These are phyloP conservation scores for Penicillium digitatum DNA, from an alignment of 2,329 filamentous ascomycete genomes.

Conservation along the genomic window DNA sequence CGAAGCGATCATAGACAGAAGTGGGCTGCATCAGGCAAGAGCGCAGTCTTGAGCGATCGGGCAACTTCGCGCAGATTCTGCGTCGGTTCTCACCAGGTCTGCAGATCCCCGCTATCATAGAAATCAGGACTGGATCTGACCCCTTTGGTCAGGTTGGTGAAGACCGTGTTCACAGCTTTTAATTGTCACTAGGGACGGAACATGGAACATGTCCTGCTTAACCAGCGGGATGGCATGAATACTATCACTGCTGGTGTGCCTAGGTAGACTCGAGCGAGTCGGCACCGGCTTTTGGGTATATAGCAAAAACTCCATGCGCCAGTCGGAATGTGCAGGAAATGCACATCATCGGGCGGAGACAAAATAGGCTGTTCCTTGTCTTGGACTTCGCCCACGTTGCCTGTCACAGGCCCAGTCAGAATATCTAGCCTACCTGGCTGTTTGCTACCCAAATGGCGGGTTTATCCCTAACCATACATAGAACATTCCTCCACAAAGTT, in stretches of 20 bases:
- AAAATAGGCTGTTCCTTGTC: conserved; percentile 71
- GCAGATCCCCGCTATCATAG: conserved; percentile 69
- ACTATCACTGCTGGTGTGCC: not conserved
- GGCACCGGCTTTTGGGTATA: not conserved
- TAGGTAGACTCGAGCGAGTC: not conserved
- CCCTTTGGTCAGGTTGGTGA: not conserved
- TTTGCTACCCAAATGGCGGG: not conserved
- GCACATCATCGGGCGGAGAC: conserved; percentile 73
- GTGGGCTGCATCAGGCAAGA: conserved; percentile 60
- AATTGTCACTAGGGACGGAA: not conserved
- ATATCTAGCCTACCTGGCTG: not conserved
- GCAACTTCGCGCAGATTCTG: conserved; percentile 65
- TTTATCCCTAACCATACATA: not conserved
- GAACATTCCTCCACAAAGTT: too few relatives aligned
- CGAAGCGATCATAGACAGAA: conserved; percentile 54
- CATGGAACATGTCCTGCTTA: not conserved
- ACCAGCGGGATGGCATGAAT: not conserved
- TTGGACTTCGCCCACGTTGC: conserved; percentile 62
- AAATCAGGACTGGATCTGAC: not conserved
- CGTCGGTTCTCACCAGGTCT: conserved; percentile 71
- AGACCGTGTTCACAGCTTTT: not conserved
- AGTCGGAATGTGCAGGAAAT: conserved; percentile 64
- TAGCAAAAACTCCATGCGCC: conserved; percentile 53
- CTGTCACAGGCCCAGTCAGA: conserved; percentile 62
- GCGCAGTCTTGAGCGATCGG: conserved; percentile 40